Base-by-base conservation (phyloP, 2,329 filamentous ascomycete species). In the Aspergillus oerlinghausenensis region DNA sequence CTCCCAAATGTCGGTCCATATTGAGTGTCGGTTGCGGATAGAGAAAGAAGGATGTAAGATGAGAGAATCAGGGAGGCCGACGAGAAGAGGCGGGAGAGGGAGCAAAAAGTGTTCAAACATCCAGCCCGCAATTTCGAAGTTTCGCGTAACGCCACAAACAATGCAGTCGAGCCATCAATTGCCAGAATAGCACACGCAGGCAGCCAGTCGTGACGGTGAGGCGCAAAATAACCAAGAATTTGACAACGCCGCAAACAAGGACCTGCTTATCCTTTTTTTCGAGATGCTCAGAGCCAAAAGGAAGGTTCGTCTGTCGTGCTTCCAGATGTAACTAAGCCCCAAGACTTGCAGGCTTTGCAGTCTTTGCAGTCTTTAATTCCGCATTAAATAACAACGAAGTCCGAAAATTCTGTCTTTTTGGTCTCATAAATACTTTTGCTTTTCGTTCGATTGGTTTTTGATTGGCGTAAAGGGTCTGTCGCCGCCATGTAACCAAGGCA, bases 71-170 rank as follows among this genome's bases (percentile, higher is more conserved):
- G 6, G 35, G 43, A 42, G 54, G 28, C 32, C 40, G 21, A 29
- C 23, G 26, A 49, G 55, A 48, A 48, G 55, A 43, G 42, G 56
- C 28, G 25, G 48, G 49, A 52, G 52, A 59, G 49, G 53, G 43
- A 48, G 28, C 19, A 57, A 55, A 56, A 54, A 57, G 51, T 57
- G 62, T 63, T 67, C 68, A 70, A 65, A 68, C 67, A 69, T 66
- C 67, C 68, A 63, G 65, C 67, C 67, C 63, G 55, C 59, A 64
- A 64, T 61, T 56, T 71, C 63, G 54, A 67, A 64, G 68, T 60
- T 65, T 62, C 65, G 65, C 62, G 60, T 59, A 69, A 72, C 69
- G 68, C 69, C 69, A 60, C 60, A 60, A 66, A 66, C 43, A 63
- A 69, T 70, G 67, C 68, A 65, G 61, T 61, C 59, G 50, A 54